Conservation (phyloP, 352 stramenopile species). For the Phytophthora palmivora region DNA sequence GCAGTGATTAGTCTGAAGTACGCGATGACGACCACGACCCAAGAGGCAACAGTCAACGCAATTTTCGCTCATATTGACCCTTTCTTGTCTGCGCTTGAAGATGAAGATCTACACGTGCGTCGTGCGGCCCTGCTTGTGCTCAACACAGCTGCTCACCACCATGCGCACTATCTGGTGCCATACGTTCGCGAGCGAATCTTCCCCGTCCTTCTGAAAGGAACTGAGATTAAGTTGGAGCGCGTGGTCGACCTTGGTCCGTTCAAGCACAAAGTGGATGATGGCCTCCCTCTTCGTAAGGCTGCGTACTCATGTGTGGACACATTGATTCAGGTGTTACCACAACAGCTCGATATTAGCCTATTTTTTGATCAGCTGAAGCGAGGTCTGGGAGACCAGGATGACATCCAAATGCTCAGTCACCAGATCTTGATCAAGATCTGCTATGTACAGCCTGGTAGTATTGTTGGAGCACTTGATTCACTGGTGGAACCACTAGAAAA, state of each 20-base stretch:
- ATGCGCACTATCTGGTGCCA: slow-evolving; percentile 80
- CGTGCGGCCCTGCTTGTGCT: slow-evolving; percentile 95
- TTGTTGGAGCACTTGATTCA: slow-evolving; percentile 89
- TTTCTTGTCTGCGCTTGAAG: slow-evolving; percentile 93
- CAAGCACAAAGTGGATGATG: slow-evolving; percentile 97
- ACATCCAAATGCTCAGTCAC: slow-evolving; percentile 97
- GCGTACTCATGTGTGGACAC: slow-evolving; percentile 96
- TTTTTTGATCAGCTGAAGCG: slow-evolving; percentile 95
- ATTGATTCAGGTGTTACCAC: slow-evolving; percentile 93
- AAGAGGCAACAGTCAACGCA: slow-evolving; percentile 44
- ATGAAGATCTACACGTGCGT: slow-evolving; percentile 96
- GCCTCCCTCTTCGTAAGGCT: slow-evolving; percentile 87
- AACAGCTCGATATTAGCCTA: slow-evolving; percentile 90
- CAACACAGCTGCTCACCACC: slow-evolving; percentile 96
- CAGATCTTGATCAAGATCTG: slow-evolving; percentile 97
- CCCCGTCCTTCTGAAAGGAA: slow-evolving; percentile 90
- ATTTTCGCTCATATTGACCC: slow-evolving; percentile 83
- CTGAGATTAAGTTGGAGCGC: slow-evolving; percentile 95
- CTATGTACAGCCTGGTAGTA: slow-evolving; percentile 70
- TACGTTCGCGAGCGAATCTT: slow-evolving; percentile 91
- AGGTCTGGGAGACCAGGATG: slow-evolving; percentile 93
- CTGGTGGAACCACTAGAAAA: slow-evolving; percentile 95
- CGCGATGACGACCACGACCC: slow-evolving; percentile 54
- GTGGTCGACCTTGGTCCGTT: slow-evolving; percentile 98
- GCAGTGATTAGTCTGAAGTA: slow-evolving; percentile 95